phyloP scores from a whole-genome alignment of 495 filamentous ascomycete genomes.

The Annulohypoxylon moriforme region DNA sequence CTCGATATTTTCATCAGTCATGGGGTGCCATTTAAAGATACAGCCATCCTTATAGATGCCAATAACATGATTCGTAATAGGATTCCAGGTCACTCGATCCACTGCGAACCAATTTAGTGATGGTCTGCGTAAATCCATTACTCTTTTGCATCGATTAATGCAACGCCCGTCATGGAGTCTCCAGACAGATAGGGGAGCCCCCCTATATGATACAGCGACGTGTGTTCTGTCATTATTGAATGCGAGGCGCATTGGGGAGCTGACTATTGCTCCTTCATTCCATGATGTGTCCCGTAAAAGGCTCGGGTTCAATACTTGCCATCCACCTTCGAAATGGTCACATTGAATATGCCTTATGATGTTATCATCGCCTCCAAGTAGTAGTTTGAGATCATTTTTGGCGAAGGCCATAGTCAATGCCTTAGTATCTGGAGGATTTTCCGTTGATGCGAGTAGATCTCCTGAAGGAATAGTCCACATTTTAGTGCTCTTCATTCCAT shows the following conservation, averaged over 20 bases:
- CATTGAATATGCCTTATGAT: neutral
- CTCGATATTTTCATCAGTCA: neutral
- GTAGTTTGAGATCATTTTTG: neutral
- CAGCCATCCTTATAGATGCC: neutral
- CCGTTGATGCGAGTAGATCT: neutral
- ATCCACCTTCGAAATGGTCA: neutral
- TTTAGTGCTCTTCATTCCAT: neutral
- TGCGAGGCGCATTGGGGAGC: neutral
- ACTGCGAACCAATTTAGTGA: neutral
- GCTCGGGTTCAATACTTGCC: neutral
- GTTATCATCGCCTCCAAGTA: neutral
- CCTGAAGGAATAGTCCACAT: neutral
- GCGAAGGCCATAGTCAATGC: neutral
- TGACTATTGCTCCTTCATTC: neutral
- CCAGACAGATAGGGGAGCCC: neutral
- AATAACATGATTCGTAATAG: neutral
- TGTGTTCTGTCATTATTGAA: neutral
- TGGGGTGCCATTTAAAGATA: neutral
- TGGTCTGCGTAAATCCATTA: neutral
- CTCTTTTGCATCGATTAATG: neutral
- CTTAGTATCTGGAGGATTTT: neutral
- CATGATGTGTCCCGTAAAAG: neutral
- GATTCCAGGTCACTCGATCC: neutral
- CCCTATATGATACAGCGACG: conserved; percentile 2
- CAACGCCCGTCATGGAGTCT: neutral